Percentiles rank a stretch among this genome's conserved stretches.
These are phyloP conservation scores for Leccinum boreale DNA, from an alignment of 768 basidiomycete species.

Conservation along the genomic window DNA sequence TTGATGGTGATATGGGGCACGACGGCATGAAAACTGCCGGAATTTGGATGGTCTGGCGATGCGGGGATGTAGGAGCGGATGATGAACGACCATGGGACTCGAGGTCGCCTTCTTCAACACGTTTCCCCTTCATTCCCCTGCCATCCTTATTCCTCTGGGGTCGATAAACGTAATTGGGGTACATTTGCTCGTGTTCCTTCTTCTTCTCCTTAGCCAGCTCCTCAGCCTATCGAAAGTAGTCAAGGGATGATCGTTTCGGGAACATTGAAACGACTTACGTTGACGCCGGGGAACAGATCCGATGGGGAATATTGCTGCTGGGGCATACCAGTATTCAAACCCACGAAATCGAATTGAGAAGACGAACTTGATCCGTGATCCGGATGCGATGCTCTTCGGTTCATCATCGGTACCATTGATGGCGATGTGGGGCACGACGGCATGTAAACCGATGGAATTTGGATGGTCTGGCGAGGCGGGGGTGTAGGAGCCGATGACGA, in stretches of 20 bases:
- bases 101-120: slow-evolving; percentile 40
- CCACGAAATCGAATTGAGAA: slow-evolving; percentile 55
- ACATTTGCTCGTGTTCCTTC: slow-evolving; percentile 71
- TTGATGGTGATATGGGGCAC: slow-evolving; percentile 59
- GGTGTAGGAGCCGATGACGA: slow-evolving; percentile 63
- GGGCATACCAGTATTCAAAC: slow-evolving; percentile 41
- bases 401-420: slow-evolving; percentile 52
- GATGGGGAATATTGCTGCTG: slow-evolving; percentile 36
- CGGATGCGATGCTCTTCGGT: slow-evolving; percentile 53
- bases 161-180: slow-evolving; percentile 77
- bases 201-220: slow-evolving; percentile 74
- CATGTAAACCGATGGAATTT: slow-evolving; percentile 61
- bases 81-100: slow-evolving; percentile 38
- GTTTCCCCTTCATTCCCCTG: slow-evolving; percentile 46
- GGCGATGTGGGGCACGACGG: slow-evolving; percentile 67
- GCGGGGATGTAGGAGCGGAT: slow-evolving; percentile 63
- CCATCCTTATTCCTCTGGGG: slow-evolving; percentile 59
- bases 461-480: slow-evolving; percentile 63
- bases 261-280: slow-evolving; percentile 37
- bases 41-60: slow-evolving; percentile 65
- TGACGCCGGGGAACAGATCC: slow-evolving; percentile 28
- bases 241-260: slow-evolving; percentile 5
- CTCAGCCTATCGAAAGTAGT: slow-evolving; percentile 43
- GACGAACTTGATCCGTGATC: slow-evolving; percentile 42
- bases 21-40: slow-evolving; percentile 61